A percentile compares a stretch with the other conserved stretches of the same genome.
Evolutionary conservation across 2,329 filamentous ascomycete species (phyloP).

Genomic region (Arthrobotrys sinensis): DNA sequence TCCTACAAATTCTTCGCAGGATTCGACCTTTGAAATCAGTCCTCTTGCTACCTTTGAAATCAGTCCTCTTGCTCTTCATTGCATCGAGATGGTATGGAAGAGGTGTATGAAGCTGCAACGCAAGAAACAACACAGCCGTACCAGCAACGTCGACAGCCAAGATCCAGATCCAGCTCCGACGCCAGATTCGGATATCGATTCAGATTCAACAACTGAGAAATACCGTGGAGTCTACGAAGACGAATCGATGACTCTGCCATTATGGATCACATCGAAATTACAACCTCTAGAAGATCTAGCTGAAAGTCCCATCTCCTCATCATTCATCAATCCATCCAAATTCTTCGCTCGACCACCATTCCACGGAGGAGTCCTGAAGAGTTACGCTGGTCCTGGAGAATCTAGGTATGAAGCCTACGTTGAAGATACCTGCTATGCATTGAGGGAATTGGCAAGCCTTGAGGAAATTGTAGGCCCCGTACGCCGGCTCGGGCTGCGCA

Average conservation of each 20-base stretch:
- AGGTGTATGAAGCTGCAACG: constrained; percentile 26
- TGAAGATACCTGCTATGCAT: no score
- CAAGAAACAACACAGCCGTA: background rate
- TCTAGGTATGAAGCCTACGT: no score
- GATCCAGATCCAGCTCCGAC: background rate
- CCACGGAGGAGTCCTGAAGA: no score
- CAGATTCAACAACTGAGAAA: background rate
- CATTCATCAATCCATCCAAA: background rate
- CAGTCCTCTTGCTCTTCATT: constrained; percentile 13
- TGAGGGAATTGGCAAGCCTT: no score
- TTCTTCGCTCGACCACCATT: constrained; percentile 12
- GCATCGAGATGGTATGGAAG: constrained; percentile 7
- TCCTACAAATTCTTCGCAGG: background rate
- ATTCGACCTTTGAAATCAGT: constrained; percentile 20
- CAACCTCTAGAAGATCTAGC: background rate
- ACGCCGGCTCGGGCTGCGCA: no score
- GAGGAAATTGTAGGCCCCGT: no score
- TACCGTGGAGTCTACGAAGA: background rate
- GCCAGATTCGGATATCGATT: no score
- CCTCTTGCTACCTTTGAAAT: constrained; percentile 25
- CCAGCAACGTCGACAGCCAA: background rate
- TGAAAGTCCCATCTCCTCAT: background rate
- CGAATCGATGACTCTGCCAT: background rate
- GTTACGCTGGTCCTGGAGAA: no score
- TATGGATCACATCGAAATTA: background rate